Evolutionary conservation across 1,284 basidiomycete genomes (phyloP), one percentile per base, ranked within the genome.

Genomic region (Hymenochaete sp.): DNA sequence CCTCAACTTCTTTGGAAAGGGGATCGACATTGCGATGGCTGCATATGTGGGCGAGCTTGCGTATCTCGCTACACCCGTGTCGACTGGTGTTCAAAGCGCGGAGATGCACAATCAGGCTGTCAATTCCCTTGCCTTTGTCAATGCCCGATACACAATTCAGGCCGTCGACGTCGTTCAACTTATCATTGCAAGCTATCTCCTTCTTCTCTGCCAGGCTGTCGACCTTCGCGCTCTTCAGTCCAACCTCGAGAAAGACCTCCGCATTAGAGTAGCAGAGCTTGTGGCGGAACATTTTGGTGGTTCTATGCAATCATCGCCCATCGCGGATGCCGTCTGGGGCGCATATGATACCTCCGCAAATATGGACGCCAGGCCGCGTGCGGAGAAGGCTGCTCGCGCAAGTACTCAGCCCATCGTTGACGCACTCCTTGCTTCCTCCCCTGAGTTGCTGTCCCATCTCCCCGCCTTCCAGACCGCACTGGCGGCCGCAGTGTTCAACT

Each of bases 101-200:
- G 87, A 90, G 63, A 86, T 89, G 81, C 84, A 89, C 56, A 92
- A 91, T 57, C 88, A 90, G 60, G 81, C 85, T 33, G 72, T 90
- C 57, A 90, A 88, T 59, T 89, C 86, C 5, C 67, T 91, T 42
- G 87, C 87, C 1, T 68, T 91, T 48, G 77, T 90, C 45, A 86
- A 84, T 26, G 84, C 79, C 16, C 77, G 88, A 28, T 82, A 83
- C 27, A 88, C 89, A 0, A 67, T 88, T 53, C 77, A 73, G 49
- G 74, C 87, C 2, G 65, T 88, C 5, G 86, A 92, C 49, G 82
- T 89, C 3, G 66, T 89, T 28, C 77, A 82, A 7, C 70, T 88
- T 53, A 64, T 91, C 37, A 75, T 75, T 5, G 73, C 87, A 6
- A 79, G 81, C 6, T 89, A 88, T 59, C 67, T 91, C 24, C 86